These are phyloP conservation scores for Malassezia restricta DNA, from an alignment of 1,284 basidiomycete species.

Conservation along the genomic window DNA sequence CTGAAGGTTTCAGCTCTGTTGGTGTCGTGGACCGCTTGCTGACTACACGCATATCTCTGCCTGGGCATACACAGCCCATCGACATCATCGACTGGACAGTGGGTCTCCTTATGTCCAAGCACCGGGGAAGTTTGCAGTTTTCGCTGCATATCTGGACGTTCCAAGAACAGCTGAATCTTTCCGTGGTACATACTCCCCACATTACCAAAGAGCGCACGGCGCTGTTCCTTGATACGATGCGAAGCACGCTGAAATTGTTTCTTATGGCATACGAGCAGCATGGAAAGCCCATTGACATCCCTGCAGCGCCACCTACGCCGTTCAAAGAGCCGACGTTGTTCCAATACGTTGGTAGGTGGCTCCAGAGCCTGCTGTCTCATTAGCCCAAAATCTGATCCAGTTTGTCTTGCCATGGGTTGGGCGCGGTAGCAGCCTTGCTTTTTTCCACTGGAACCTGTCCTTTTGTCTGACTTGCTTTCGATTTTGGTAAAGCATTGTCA, in stretches of 20 bases:
- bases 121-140: constrained; percentile 9
- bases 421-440: background rate
- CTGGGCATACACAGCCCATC: constrained; percentile 5
- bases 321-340: background rate
- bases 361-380: background rate
- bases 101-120: constrained; percentile 11
- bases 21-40: constrained; percentile 9
- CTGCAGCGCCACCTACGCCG: background rate
- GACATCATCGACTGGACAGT: constrained; percentile 8
- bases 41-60: background rate
- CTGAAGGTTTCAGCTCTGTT: constrained; percentile 15
- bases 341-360: background rate
- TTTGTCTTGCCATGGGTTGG: constrained; percentile 6
- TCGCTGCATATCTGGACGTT: constrained; percentile 13
- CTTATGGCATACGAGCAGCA: constrained; percentile 8
- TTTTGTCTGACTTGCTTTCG: background rate
- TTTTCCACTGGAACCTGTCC: background rate
- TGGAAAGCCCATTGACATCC: background rate
- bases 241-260: constrained; percentile 1
- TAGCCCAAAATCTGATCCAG: constrained; percentile 1
- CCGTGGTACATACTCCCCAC: constrained; percentile 9
- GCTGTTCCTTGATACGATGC: constrained; percentile 10
- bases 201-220: background rate
- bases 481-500: background rate
- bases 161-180: constrained; percentile 1